Evolutionary conservation across 176 grass and related monocot species (phyloP), one percentile per base, ranked within the genome.

Genomic region (Dactylis glomerata): DNA sequence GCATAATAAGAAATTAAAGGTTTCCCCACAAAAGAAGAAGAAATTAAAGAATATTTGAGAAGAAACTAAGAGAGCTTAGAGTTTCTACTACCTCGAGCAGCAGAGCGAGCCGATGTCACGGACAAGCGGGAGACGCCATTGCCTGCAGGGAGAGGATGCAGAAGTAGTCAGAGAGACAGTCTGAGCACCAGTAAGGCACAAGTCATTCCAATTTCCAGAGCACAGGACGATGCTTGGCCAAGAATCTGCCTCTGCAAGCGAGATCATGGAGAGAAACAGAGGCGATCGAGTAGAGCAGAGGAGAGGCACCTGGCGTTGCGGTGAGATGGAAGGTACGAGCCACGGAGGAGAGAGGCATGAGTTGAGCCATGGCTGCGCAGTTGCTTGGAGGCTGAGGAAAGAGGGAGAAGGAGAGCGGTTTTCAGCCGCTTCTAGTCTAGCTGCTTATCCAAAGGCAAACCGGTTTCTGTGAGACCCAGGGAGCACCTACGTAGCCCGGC

Each of bases 311-410:
- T 80, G 77, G 46, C 12, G 34, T 17, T 3, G 77, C 68, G 41
- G 68, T 5, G 58, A 80, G 57, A 31, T 42, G 74, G 24, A 65
- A 3, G 78, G 52, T 6, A 20, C 20, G 40, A 45, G 64, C 34
- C 44, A 73, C 41, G 10, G 65, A 73, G 44, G 65, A 67, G 79
- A 79, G 67, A 57, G 70, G 65, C 65, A 73, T 22, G 36, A 67
- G 83, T 6, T 80, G 82, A 49, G 82, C 87, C 87, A 89, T 75
- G 75, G 24, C 5, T 51, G 55, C 52, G 15, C 20, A 41, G 12
- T 10, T 24, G 45, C 19, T 36, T 63, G 27, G 34, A 75, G 47
- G 68, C 36, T 4, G 45, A 42, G 61, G 26, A n/a, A 27, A 17
- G 33, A 36, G 44, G 4, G 22, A 28, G 27, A 13, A 1, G 28